Base-by-base conservation (phyloP, 257 asterid genomes). In the Plantago major region DNA sequence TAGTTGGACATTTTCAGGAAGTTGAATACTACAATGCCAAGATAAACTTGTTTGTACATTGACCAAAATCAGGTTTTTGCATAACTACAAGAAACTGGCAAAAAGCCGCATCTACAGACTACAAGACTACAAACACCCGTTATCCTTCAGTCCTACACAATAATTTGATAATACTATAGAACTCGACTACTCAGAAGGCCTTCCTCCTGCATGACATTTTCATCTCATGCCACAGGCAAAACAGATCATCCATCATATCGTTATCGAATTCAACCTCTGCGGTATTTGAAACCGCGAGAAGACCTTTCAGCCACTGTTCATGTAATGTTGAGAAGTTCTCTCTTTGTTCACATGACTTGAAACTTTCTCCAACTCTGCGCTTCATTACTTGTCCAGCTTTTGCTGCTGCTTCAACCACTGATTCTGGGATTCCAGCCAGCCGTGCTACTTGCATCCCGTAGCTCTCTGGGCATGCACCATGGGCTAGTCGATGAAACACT, bases 401-500 rank as follows among this genome's bases (percentile, higher is more conserved):
- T 12, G 83, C 77, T 42, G 96, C 96, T 51, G 85, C 71, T 62
- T 75, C 75, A 19, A 88, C 73, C 60, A 91, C 95, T 3, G 61
- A 52, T 73, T 58, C 64, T 0, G 96, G 95, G 56, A 91, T 74
- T 53, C 98, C 96, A 13, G 98, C 98, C 95, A 91, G 84, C 52
- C 58, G 74, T 9, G 98, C 98, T 57, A 86, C 82, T 71, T 91
- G 88, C 96, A 91, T 86, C 2, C 98, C 98, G 3, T 88, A 91
- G 79, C 96, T 88, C 82, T 88, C 90, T 3, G 96, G 96, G 79
- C 96, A 86, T 43, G 94, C 88, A 30, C 98, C 98, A 40, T 84
- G 62, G 65, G 87, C 84, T 60, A 91, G 79, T 50, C 60, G 71
- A 63, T 92, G 90, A 66, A 92, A 92, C 58, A 86, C 83, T 60